Conservation (phyloP, 1,284 basidiomycete species). For the Uromyces viciae-fabae region DNA sequence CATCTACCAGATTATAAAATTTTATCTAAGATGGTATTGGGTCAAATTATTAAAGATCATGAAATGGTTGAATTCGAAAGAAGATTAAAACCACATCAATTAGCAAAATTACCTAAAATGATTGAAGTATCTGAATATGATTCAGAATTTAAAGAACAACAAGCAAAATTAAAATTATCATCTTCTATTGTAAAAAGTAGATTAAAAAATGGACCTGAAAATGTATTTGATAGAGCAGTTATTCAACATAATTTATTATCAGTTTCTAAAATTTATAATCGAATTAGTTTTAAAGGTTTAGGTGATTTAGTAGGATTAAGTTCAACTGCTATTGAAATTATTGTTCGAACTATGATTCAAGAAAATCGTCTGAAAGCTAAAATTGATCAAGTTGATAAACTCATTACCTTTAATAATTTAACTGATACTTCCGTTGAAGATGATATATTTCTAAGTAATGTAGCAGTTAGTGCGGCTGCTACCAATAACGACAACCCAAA, state of each 20-base stretch:
- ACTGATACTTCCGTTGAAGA: slow-evolving; percentile 67
- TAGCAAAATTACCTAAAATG: slow-evolving; percentile 69
- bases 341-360: slow-evolving; percentile 93
- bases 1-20: slow-evolving; percentile 80
- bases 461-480: slow-evolving; percentile 36
- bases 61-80: slow-evolving; percentile 87
- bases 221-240: slow-evolving; percentile 93
- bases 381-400: slow-evolving; percentile 86
- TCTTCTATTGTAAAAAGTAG: slow-evolving; percentile 59
- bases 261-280: slow-evolving; percentile 66
- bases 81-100: slow-evolving; percentile 82
- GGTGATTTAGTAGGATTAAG: slow-evolving; percentile 50
- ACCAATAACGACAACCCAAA: background rate
- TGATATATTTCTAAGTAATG: slow-evolving; percentile 52
- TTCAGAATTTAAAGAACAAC: slow-evolving; percentile 57
- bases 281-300: slow-evolving; percentile 50
- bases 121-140: slow-evolving; percentile 65
- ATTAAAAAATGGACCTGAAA: slow-evolving; percentile 77
- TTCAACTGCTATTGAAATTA: slow-evolving; percentile 75
- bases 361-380: slow-evolving; percentile 83
- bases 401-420: slow-evolving; percentile 69
- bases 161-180: background rate
- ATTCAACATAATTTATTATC: slow-evolving; percentile 97
- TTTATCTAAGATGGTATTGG: slow-evolving; percentile 93
- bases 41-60: slow-evolving; percentile 82